Conservation (phyloP, 139 green algal genomes). For the Tetradesmus obliquus region DNA sequence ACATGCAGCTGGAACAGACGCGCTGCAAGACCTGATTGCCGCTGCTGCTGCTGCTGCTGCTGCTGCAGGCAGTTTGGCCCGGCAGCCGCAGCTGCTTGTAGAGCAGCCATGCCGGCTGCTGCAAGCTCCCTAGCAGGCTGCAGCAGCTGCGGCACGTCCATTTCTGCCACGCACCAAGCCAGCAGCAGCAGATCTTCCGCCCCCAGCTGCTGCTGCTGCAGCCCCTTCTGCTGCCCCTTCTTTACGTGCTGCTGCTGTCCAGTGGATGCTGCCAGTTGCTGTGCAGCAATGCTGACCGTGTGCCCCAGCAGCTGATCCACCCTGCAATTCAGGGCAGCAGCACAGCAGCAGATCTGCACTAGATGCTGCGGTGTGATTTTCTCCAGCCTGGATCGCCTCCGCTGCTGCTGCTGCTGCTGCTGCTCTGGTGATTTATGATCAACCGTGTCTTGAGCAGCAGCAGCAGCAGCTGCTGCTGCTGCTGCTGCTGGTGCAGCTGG, state of each 20-base stretch:
- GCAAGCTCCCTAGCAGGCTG: neutral
- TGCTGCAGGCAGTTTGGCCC: neutral
- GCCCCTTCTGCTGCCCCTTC: neutral
- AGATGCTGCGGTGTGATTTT: slow-evolving; percentile 35
- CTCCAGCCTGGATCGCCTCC: neutral
- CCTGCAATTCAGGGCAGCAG: slow-evolving; percentile 21
- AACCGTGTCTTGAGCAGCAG: neutral
- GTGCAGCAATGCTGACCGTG: neutral
- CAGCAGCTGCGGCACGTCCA: slow-evolving; percentile 7
- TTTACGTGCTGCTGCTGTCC: neutral
- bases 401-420: slow-evolving; percentile 38
- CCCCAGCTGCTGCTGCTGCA: slow-evolving; percentile 3
- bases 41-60: neutral
- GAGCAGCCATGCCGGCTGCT: neutral
- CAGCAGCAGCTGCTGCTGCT: neutral
- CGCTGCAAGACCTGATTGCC: neutral
- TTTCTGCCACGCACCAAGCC: slow-evolving; percentile 8
- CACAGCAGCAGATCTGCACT: neutral
- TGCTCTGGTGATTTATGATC: neutral
- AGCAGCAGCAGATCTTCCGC: neutral
- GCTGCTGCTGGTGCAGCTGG: neutral
- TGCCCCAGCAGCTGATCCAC: slow-evolving; percentile 8
- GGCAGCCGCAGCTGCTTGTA: slow-evolving; percentile 6
- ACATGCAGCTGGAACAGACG: slow-evolving; percentile 37
- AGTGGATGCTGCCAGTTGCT: neutral